A percentile compares a stretch with the other conserved stretches of the same genome.
These are phyloP conservation scores for Phytophthora hibernalis DNA, from an alignment of 352 stramenopile species.

Conservation along the genomic window DNA sequence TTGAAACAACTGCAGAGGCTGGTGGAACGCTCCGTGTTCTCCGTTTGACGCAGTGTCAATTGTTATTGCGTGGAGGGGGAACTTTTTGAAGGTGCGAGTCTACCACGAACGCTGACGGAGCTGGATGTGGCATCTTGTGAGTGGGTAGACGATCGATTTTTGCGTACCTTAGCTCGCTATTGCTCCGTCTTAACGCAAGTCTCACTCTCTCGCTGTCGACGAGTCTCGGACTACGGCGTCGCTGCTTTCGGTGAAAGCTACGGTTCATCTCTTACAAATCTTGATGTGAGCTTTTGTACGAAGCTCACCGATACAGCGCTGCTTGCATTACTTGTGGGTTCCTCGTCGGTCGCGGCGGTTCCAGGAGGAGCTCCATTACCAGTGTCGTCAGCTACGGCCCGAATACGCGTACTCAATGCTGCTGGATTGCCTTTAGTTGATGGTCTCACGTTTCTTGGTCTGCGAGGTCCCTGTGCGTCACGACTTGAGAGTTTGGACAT, in stretches of 20 bases:
- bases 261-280: constrained; percentile 37
- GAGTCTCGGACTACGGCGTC: constrained; percentile 76
- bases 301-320: constrained; percentile 67
- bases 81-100: constrained; percentile 20
- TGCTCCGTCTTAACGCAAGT: constrained; percentile 48
- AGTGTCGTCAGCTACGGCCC: constrained; percentile 24
- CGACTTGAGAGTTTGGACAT: constrained; percentile 37
- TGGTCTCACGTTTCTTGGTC: constrained; percentile 62
- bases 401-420: constrained; percentile 45
- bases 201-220: constrained; percentile 54
- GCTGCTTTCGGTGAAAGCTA: constrained; percentile 60
- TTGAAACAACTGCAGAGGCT: constrained; percentile 18
- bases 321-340: constrained; percentile 57
- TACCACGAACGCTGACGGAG: constrained; percentile 43
- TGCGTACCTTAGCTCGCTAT: constrained; percentile 47
- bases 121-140: constrained; percentile 71
- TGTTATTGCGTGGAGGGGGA: constrained; percentile 35
- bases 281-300: constrained; percentile 66
- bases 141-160: constrained; percentile 66
- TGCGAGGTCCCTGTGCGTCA: constrained; percentile 36
- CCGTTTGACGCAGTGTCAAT: constrained; percentile 32
- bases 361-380: constrained; percentile 7
- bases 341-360: constrained; percentile 13
- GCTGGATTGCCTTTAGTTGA: constrained; percentile 60
- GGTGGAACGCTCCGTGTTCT: constrained; percentile 28